phyloP scores from a whole-genome alignment of 1,284 basidiomycete genomes.

The Peniophora sp. region DNA sequence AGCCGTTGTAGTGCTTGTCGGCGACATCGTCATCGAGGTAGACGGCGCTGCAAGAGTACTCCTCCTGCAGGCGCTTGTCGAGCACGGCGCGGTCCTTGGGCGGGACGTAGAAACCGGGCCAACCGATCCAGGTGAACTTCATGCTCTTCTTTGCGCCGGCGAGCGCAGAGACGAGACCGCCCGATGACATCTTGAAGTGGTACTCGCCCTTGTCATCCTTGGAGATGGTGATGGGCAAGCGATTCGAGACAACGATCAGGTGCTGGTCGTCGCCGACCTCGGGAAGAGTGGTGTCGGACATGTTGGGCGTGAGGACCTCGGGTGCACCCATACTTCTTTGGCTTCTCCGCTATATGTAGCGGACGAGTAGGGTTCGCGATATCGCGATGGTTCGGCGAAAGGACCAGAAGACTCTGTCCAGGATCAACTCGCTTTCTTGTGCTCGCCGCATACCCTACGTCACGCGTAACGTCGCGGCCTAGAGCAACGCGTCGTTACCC shows the following conservation, averaged over 20 bases:
- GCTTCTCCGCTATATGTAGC: too few relatives aligned
- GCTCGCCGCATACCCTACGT: too few relatives aligned
- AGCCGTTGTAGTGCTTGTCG: constrained; percentile 97
- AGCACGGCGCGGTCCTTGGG: constrained; percentile 79
- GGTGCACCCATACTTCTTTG: too few relatives aligned
- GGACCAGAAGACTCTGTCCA: too few relatives aligned
- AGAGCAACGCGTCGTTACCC: too few relatives aligned
- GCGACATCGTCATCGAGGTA: constrained; percentile 97
- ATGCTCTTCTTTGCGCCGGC: constrained; percentile 95
- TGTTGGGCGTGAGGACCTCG: constrained; percentile 8
- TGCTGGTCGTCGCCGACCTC: constrained; percentile 37
- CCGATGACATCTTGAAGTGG: constrained; percentile 96
- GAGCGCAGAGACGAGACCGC: constrained; percentile 90
- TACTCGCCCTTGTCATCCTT: constrained; percentile 86
- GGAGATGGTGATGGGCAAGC: constrained; percentile 87
- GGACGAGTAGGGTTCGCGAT: too few relatives aligned
- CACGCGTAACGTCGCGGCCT: too few relatives aligned
- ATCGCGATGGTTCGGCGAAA: too few relatives aligned
- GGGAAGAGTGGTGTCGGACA: constrained; percentile 14
- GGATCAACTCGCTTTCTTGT: too few relatives aligned
- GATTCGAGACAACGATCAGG: constrained; percentile 94
- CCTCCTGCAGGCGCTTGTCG: constrained; percentile 83
- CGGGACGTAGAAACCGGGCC: constrained; percentile 88
- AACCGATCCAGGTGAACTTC: constrained; percentile 94
- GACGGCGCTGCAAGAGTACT: constrained; percentile 96